phyloP scores from a whole-genome alignment of 257 asterid species.

The Fraxinus quadrangulata region DNA sequence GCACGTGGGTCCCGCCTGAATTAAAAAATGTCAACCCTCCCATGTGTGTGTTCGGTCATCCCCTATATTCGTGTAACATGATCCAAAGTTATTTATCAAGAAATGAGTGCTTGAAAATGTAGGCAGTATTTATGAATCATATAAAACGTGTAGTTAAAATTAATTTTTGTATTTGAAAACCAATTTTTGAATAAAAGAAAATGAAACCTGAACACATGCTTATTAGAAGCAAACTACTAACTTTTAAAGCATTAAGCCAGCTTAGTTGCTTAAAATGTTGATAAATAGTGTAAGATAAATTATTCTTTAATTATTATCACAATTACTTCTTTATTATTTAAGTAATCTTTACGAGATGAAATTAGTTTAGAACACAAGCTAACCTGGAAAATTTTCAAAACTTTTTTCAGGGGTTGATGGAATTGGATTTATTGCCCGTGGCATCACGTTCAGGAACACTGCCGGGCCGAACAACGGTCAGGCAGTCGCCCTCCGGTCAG shows the following conservation, averaged over 20 bases:
- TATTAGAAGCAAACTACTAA: background rate
- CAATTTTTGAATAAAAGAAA: too few species aligned
- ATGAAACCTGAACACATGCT: too few species aligned
- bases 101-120: too few species aligned
- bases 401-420: constrained; percentile 64
- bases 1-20: too few species aligned
- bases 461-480: constrained; percentile 76
- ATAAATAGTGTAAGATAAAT: background rate
- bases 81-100: too few species aligned
- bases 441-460: constrained; percentile 76
- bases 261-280: background rate
- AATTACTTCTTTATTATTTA: background rate
- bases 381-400: background rate
- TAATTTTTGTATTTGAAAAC: too few species aligned
- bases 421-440: constrained; percentile 76
- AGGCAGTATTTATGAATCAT: too few species aligned
- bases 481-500: constrained; percentile 85
- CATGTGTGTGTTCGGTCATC: too few species aligned
- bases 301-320: background rate
- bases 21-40: too few species aligned
- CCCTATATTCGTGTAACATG: too few species aligned
- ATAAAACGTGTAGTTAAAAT: too few species aligned
- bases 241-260: background rate
- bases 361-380: background rate
- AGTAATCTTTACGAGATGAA: background rate